These are phyloP conservation scores for Eleusine indica DNA, from an alignment of 176 grass and related monocot species.

Conservation along the genomic window DNA sequence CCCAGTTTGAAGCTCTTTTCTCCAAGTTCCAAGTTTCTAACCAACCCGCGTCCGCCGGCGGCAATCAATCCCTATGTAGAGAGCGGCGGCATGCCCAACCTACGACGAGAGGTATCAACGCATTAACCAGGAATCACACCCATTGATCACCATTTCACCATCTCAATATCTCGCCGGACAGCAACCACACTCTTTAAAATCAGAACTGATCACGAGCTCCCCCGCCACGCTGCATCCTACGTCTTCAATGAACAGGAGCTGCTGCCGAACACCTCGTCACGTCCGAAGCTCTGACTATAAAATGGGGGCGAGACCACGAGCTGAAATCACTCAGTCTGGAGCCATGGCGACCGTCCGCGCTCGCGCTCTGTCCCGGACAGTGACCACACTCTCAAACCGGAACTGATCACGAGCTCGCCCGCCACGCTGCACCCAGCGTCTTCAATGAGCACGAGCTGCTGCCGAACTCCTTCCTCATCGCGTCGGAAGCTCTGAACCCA, in stretches of 20 bases:
- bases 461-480: not conserved
- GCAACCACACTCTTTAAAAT: not conserved
- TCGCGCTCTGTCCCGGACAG: not conserved
- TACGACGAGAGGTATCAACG: not conserved
- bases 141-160: not conserved
- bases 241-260: not conserved
- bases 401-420: not conserved
- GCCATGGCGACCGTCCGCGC: not conserved
- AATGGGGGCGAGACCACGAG: not conserved
- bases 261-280: not conserved
- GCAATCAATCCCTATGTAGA: not conserved
- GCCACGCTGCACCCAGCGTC: not conserved
- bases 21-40: not conserved
- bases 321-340: not conserved
- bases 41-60: not conserved
- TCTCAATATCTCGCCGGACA: constrained; percentile 3
- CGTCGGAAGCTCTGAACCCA: not conserved
- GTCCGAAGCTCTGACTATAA: not conserved
- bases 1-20: not conserved
- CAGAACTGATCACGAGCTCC: not conserved
- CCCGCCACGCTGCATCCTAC: not conserved
- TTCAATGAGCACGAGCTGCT: not conserved
- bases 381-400: not conserved
- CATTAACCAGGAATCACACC: not conserved
- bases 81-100: not conserved